Conservation (phyloP, 306 rosid species). For the Gynostemma pentaphyllum region DNA sequence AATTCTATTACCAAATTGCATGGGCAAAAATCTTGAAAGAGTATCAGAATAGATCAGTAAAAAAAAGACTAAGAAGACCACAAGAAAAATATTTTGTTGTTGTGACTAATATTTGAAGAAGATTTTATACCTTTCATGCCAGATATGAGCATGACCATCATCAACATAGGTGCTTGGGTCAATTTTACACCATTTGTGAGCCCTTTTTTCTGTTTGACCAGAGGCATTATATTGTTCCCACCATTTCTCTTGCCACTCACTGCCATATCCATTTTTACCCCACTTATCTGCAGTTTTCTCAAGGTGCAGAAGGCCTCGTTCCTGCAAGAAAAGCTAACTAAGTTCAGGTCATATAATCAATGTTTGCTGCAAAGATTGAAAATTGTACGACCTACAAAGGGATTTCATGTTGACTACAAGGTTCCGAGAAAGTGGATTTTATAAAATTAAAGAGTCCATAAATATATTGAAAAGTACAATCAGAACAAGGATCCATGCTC, state of each 20-base stretch:
- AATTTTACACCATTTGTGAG: slow-evolving; percentile 94
- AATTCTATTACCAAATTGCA: not conserved
- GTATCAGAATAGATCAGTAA: not conserved
- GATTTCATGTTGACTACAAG: not conserved
- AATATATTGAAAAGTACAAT: not conserved
- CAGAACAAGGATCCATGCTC: not conserved
- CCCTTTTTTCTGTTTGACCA: slow-evolving; percentile 87
- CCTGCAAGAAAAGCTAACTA: slow-evolving; percentile 40
- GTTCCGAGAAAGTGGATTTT: not conserved
- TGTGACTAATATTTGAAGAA: not conserved
- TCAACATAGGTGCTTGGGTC: slow-evolving; percentile 74
- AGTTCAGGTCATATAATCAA: not conserved
- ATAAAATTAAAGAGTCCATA: too few relatives aligned
- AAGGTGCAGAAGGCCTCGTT: slow-evolving; percentile 51
- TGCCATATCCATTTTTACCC: slow-evolving; percentile 72
- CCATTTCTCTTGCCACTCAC: slow-evolving; percentile 98
- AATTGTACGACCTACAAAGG: too few relatives aligned
- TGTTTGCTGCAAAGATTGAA: not conserved
- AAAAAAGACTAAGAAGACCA: not conserved
- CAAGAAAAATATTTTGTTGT: not conserved
- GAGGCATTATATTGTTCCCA: slow-evolving; percentile 61
- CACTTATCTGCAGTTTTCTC: slow-evolving; percentile 99
- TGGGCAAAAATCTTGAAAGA: not conserved
- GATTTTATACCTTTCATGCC: slow-evolving; percentile 80
- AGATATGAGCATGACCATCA: slow-evolving; percentile 88